phyloP scores from a whole-genome alignment of 129 eudicot species.

The Pittosporum tobira region DNA sequence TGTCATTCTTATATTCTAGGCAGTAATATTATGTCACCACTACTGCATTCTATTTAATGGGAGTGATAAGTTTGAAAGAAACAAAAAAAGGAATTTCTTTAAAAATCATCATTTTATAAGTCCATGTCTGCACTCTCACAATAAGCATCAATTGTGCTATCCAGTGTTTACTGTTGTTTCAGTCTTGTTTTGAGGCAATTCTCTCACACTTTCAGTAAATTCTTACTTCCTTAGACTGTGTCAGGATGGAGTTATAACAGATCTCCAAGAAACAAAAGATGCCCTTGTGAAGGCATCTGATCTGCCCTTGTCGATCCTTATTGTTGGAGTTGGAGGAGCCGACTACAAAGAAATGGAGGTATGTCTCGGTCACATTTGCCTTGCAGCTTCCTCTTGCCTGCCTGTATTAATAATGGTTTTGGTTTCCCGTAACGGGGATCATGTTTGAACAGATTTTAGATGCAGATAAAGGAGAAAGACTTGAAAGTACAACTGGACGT shows the following conservation, averaged over 20 bases:
- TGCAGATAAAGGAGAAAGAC: constrained; percentile 87
- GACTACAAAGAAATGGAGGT: constrained; percentile 99
- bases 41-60: too few relatives aligned
- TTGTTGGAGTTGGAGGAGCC: constrained; percentile 99
- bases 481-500: constrained; percentile 88
- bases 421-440: constrained; percentile 2
- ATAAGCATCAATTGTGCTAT: background rate
- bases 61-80: too few relatives aligned
- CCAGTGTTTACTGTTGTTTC: constrained; percentile 1
- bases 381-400: background rate
- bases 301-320: constrained; percentile 87
- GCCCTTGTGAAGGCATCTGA: constrained; percentile 95
- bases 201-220: background rate
- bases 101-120: too few relatives aligned
- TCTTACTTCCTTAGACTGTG: constrained; percentile 7
- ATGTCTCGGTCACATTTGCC: constrained; percentile 13
- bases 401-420: background rate
- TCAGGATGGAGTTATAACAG: constrained; percentile 98
- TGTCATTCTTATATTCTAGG: too few relatives aligned
- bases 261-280: constrained; percentile 96
- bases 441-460: constrained; percentile 58
- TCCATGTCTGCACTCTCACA: background rate
- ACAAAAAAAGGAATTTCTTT: too few relatives aligned
- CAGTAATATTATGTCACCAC: too few relatives aligned
- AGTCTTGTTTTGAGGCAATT: background rate